Evolutionary conservation across 2,329 filamentous ascomycete genomes (phyloP).

Genomic region (Cladosporium sp.): DNA sequence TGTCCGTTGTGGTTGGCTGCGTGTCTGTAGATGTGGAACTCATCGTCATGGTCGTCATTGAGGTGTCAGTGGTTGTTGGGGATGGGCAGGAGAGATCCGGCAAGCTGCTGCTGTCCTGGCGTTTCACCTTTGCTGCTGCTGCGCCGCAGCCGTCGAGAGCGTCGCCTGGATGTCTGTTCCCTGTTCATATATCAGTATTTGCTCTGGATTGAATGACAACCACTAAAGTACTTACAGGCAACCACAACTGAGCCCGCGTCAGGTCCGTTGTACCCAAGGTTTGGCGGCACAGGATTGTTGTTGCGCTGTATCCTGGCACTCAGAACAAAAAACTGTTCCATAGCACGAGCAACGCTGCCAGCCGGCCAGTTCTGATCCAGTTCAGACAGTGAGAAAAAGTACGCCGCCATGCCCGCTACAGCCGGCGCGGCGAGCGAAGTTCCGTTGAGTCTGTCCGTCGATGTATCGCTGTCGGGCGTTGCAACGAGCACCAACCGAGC

Average conservation of each 20-base stretch:
- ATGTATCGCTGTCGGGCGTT: neutral
- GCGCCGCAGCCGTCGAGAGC: neutral
- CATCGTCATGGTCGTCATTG: neutral
- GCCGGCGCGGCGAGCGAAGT: neutral
- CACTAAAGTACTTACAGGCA: neutral
- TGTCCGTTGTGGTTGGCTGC: neutral
- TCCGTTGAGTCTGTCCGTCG: neutral
- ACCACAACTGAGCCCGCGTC: neutral
- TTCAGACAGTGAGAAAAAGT: slow-evolving; percentile 1
- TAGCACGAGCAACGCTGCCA: neutral
- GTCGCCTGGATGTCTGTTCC: neutral
- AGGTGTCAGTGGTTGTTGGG: neutral
- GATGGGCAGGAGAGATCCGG: neutral
- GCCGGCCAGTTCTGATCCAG: slow-evolving; percentile 1
- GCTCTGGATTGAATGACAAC: too few species aligned
- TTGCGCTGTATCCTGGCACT: slow-evolving; percentile 4
- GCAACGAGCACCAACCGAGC: neutral
- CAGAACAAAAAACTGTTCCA: slow-evolving; percentile 1
- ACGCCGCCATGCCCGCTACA: neutral
- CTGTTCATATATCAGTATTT: neutral
- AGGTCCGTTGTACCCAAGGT: neutral
- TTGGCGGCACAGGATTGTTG: neutral
- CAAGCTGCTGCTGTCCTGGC: neutral
- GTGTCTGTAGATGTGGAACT: neutral
- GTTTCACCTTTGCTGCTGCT: neutral